These are phyloP conservation scores for Mortierella antarctica DNA, from an alignment of 192 early-diverging fungal genomes.

Conservation along the genomic window DNA sequence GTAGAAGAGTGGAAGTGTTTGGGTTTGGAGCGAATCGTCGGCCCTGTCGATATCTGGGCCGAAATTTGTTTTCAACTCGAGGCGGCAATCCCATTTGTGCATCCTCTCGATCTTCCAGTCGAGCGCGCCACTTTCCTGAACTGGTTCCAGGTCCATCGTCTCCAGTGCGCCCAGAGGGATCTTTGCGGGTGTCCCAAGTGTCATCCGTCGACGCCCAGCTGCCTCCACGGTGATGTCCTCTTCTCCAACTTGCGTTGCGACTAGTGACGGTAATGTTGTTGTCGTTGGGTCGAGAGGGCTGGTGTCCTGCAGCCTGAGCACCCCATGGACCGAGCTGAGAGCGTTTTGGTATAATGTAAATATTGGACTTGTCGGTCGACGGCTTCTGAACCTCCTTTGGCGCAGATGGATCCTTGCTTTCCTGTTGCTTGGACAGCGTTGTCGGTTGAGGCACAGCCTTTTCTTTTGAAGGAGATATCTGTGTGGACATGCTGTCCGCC, in stretches of 20 bases:
- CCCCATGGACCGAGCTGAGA: constrained; percentile 18
- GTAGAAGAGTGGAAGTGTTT: constrained; percentile 19
- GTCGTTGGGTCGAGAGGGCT: constrained; percentile 2
- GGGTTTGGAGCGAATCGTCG: constrained; percentile 7
- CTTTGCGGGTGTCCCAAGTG: constrained; percentile 8
- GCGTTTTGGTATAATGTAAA: constrained; percentile 33
- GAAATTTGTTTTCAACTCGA: constrained; percentile 49
- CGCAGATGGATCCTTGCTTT: not conserved
- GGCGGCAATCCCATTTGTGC: constrained; percentile 35
- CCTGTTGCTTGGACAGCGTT: not conserved
- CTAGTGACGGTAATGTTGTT: not conserved
- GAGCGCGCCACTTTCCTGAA: constrained; percentile 19
- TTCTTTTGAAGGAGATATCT: no score
- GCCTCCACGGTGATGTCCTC: constrained; percentile 27
- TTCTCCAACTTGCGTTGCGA: constrained; percentile 20
- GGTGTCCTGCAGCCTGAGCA: constrained; percentile 1
- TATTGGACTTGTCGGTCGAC: not conserved
- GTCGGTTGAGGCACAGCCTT: not conserved
- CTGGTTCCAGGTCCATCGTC: constrained; percentile 2
- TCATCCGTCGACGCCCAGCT: constrained; percentile 41
- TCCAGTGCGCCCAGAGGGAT: not conserved
- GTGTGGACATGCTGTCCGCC: not conserved
- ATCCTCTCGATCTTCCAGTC: constrained; percentile 34
- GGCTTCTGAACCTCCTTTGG: not conserved
- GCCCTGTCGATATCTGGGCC: constrained; percentile 44